Evolutionary conservation across 2,329 filamentous ascomycete genomes (phyloP).

Genomic region (Pseudocercospora musae): DNA sequence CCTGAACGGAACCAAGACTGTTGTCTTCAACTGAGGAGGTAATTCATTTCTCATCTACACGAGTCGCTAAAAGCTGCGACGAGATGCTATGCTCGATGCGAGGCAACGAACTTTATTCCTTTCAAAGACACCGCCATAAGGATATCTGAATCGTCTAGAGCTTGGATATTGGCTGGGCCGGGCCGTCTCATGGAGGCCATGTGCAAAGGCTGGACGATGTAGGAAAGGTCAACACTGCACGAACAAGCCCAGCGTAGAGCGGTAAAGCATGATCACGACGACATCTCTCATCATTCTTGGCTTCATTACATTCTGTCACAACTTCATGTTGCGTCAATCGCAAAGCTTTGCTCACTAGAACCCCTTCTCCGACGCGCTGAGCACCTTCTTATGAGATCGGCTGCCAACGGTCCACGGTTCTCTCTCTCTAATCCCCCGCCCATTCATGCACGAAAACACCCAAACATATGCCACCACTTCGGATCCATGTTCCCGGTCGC

Average conservation of each 20-base stretch:
- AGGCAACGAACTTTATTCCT: background rate
- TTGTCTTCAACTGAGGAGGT: conserved; percentile 61
- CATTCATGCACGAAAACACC: background rate
- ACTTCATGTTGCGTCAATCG: too few species aligned
- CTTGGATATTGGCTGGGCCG: background rate
- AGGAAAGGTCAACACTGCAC: background rate
- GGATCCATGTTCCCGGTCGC: background rate
- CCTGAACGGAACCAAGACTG: conserved; percentile 74
- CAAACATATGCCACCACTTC: background rate
- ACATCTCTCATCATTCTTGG: background rate
- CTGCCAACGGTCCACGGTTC: too few species aligned
- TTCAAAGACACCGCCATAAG: background rate
- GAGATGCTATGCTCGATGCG: too few species aligned
- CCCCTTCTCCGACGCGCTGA: background rate
- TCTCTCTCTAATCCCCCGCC: too few species aligned
- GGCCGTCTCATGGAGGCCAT: background rate
- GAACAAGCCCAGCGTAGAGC: background rate
- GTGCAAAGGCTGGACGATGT: background rate
- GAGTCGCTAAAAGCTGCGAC: too few species aligned
- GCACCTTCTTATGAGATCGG: too few species aligned
- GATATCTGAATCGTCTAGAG: background rate
- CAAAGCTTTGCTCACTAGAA: background rate
- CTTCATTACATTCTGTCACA: background rate
- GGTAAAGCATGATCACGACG: background rate
- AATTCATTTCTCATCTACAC: background rate